Evolutionary conservation across 106 monocot genomes (phyloP).

Genomic region (Apostasia shenzhenica): DNA sequence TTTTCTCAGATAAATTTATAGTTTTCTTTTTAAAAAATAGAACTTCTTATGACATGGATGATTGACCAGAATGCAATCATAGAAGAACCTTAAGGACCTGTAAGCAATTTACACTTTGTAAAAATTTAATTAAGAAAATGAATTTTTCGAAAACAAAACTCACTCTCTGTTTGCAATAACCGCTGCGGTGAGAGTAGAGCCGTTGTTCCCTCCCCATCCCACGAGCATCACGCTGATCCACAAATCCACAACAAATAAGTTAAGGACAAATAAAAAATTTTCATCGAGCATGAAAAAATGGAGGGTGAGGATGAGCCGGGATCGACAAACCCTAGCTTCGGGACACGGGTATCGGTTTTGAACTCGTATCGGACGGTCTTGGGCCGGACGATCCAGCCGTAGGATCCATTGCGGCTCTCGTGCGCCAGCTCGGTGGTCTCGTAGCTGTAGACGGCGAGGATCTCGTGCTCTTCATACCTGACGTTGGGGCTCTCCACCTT

Average conservation of each 20-base stretch:
- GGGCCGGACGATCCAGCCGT: constrained; percentile 84
- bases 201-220: constrained; percentile 99
- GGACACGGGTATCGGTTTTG: constrained; percentile 71
- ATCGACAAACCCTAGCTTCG: constrained; percentile 76
- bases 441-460: constrained; percentile 79
- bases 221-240: constrained; percentile 76
- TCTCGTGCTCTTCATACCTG: constrained; percentile 56
- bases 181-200: constrained; percentile 86
- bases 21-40: too few species aligned
- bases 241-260: neutral
- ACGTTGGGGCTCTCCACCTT: constrained; percentile 92
- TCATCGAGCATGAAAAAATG: neutral
- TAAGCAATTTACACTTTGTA: too few species aligned
- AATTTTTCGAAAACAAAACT: constrained; percentile 2
- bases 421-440: constrained; percentile 90
- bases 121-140: too few species aligned
- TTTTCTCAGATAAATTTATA: too few species aligned
- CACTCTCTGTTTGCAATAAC: constrained; percentile 95
- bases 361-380: constrained; percentile 76
- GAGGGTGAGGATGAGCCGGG: neutral
- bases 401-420: constrained; percentile 63
- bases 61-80: too few species aligned
- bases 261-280: neutral
- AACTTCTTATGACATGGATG: too few species aligned
- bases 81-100: too few species aligned